Evolutionary conservation across 768 basidiomycete species (phyloP).

Genomic region (Chalciporus chontae): DNA sequence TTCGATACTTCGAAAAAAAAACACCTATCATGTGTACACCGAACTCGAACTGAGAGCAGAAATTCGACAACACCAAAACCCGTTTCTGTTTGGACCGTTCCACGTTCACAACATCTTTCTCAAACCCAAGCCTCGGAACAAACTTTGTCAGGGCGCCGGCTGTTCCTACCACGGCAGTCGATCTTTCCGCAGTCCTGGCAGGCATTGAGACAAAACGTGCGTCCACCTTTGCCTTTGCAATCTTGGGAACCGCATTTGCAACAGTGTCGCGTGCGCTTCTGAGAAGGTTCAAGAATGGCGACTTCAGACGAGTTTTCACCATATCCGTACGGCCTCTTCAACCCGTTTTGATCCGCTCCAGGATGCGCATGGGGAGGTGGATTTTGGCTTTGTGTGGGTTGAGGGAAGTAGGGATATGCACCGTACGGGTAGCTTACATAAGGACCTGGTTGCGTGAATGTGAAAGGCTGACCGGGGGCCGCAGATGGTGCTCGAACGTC

Average conservation of each 20-base stretch:
- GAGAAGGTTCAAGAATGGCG: constrained; percentile 35
- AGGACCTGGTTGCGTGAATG: constrained; percentile 28
- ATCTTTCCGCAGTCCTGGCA: constrained; percentile 84
- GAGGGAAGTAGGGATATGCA: constrained; percentile 32
- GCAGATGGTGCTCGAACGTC: constrained; percentile 20
- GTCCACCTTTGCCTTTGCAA: constrained; percentile 81
- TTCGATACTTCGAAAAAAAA: constrained; percentile 5
- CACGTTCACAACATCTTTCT: not conserved
- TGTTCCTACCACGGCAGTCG: constrained; percentile 75
- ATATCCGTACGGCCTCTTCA: constrained; percentile 29
- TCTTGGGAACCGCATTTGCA: constrained; percentile 80
- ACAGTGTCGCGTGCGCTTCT: constrained; percentile 73
- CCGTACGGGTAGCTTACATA: constrained; percentile 38
- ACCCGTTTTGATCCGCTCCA: constrained; percentile 22
- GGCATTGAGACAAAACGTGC: constrained; percentile 65
- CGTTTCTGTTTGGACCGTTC: not conserved
- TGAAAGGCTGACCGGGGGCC: constrained; percentile 27
- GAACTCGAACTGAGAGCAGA: not conserved
- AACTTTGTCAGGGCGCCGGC: constrained; percentile 70
- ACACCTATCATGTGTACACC: constrained; percentile 9
- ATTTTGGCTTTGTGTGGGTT: constrained; percentile 20
- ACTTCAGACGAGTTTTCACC: constrained; percentile 24
- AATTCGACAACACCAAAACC: not conserved
- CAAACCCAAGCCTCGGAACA: constrained; percentile 57
- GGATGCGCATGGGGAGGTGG: constrained; percentile 24